Evolutionary conservation across 805 yeast genomes (phyloP), one percentile per base, ranked within the genome.

Genomic region (Lachancea thermotolerans): DNA sequence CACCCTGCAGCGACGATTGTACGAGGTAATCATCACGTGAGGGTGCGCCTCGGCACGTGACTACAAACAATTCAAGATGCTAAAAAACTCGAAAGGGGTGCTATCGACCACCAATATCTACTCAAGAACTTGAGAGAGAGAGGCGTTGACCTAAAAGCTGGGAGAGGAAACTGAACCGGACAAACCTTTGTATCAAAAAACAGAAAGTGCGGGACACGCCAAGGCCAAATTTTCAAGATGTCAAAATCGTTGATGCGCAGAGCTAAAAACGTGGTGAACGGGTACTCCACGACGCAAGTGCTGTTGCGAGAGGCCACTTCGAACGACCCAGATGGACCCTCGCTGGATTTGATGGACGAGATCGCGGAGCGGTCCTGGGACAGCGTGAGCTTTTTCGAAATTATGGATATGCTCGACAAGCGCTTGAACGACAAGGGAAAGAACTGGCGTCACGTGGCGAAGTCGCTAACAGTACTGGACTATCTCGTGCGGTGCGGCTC

Each of bases 381-480:
- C 48, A 68, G 69, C 50, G 79, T 82, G 6, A 95, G 87, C 56
- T 80, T 89, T 56, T 73, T 88, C 58, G 95, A 89, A 60, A 79
- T 89, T 39, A 85, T 91, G 95, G 97, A 91, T 59, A 88, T 91
- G 82, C 67, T 91, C 37, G 97, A 91, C 67, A 79, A 88, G 53
- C 77, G 99, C 51, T 70, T 91, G 52, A 91, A 91, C 60, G 98
- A 91, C 62, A 90, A 90, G 70, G 98, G 98, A 49, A 90, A 89
- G 64, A 85, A 91, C 68, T 91, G 97, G 97, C 77, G 96, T 53
- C 99, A 91, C 63, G 90, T 91, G 41, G 90, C 95, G 51, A 93
- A 91, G 65, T 82, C 95, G 1, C 72, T 91, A 50, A 84, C 95
- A 1, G 81, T 91, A n/a, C 73, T 91, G 54, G 96, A 90, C 58